A percentile compares a stretch with the other conserved stretches of the same genome.
These are phyloP conservation scores for Rhizophora mangle DNA, from an alignment of 345 rosid genomes.

Conservation along the genomic window DNA sequence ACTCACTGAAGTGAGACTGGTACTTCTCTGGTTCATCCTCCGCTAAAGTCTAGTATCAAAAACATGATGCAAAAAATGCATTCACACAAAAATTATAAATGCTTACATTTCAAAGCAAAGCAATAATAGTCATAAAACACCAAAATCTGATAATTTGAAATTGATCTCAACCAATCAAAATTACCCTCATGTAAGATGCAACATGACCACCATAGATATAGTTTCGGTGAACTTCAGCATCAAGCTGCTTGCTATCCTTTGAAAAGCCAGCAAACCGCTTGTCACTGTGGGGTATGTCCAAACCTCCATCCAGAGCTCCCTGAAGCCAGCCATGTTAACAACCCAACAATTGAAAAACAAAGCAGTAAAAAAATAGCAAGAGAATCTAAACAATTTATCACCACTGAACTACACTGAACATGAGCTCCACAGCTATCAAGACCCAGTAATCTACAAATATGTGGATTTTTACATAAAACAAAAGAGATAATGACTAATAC, in stretches of 20 bases:
- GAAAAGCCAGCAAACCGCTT: constrained; percentile 82
- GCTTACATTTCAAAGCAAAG: no score
- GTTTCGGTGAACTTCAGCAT: constrained; percentile 75
- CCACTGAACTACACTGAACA: no score
- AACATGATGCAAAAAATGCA: not conserved
- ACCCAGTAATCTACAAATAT: no score
- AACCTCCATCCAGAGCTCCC: constrained; percentile 90
- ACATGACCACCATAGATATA: constrained; percentile 79
- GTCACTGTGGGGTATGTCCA: constrained; percentile 81
- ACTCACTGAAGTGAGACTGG: constrained; percentile 61
- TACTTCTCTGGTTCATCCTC: constrained; percentile 78
- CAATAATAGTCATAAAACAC: no score
- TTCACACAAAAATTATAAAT: no score
- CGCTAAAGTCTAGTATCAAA: constrained; percentile 31
- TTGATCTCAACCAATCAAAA: not conserved
- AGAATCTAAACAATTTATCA: no score
- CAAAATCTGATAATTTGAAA: not conserved
- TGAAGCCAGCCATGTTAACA: constrained; percentile 12
- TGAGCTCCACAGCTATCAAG: no score
- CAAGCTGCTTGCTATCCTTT: constrained; percentile 66
- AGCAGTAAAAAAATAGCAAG: not conserved
- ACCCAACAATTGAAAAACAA: not conserved
- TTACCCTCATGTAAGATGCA: constrained; percentile 76
- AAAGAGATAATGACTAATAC: no score
- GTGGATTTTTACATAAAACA: no score